Percentiles rank a stretch among this genome's conserved stretches.
Conservation (phyloP, 2,329 filamentous ascomycete genomes). For the Colletotrichum sp. region DNA sequence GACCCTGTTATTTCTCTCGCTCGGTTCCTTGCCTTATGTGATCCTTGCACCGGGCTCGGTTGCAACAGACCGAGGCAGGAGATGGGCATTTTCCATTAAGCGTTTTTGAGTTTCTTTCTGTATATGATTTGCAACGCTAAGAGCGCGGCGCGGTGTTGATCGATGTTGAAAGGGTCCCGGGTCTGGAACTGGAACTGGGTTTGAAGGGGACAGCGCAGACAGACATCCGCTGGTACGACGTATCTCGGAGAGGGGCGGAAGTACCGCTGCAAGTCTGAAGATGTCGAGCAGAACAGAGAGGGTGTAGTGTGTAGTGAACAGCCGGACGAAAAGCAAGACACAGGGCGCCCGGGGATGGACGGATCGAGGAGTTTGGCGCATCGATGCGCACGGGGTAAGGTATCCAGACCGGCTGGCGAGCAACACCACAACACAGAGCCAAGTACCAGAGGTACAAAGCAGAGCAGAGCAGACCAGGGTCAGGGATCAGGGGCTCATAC, state of each 20-base stretch:
- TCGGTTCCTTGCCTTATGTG: neutral
- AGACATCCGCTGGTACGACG: neutral
- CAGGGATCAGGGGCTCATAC: neutral
- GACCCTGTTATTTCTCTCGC: neutral
- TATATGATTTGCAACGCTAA: neutral
- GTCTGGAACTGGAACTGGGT: neutral
- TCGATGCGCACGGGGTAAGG: conserved; percentile 1
- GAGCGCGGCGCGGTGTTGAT: neutral
- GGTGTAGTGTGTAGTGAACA: neutral
- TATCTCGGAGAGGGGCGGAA: neutral
- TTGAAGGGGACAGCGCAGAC: neutral
- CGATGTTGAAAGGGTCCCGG: neutral
- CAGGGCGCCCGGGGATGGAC: neutral
- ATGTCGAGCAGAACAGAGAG: neutral
- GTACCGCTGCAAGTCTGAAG: neutral
- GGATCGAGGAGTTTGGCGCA: neutral
- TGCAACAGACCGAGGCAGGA: conserved; percentile 3
- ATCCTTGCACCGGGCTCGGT: conserved; percentile 9
- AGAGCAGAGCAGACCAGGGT: neutral
- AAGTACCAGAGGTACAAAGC: neutral
- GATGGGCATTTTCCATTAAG: neutral
- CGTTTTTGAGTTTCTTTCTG: neutral
- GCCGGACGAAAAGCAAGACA: neutral
- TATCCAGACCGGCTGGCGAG: neutral
- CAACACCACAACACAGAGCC: neutral